Evolutionary conservation across 345 rosid species (phyloP).

Genomic region (Populus simonii): DNA sequence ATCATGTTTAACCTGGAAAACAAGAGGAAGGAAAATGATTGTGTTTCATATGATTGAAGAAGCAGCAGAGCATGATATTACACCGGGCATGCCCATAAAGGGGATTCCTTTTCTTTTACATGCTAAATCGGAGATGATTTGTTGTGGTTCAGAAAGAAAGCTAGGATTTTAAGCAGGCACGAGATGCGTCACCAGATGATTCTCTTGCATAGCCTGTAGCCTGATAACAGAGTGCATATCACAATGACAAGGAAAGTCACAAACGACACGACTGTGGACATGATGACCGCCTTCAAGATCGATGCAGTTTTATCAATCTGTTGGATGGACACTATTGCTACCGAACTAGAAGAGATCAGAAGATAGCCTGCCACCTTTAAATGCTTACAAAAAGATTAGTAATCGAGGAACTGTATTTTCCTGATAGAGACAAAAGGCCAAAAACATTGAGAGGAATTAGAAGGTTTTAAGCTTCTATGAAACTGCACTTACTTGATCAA

Average conservation of each 20-base stretch:
- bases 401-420: not conserved
- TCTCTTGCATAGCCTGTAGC: constrained; percentile 87
- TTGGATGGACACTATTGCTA: constrained; percentile 45
- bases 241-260: constrained; percentile 46
- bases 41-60: not conserved
- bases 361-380: constrained; percentile 54
- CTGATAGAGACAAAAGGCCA: not conserved
- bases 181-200: constrained; percentile 44
- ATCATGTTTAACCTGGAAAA: not conserved
- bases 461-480: not conserved
- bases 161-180: not conserved
- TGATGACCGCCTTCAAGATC: constrained; percentile 39
- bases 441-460: not conserved
- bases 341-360: constrained; percentile 61
- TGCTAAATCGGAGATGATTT: not conserved
- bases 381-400: constrained; percentile 1
- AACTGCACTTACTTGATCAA: constrained; percentile 49
- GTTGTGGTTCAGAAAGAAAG: not conserved
- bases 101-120: not conserved
- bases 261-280: constrained; percentile 47
- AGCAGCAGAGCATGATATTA: not conserved
- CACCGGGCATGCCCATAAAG: not conserved
- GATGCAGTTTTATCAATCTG: constrained; percentile 23
- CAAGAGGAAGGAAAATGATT: no score
- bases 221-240: constrained; percentile 49